These are phyloP conservation scores for Zygosaccharomyces sapae DNA, from an alignment of 1,139 yeast species.

Conservation along the genomic window DNA sequence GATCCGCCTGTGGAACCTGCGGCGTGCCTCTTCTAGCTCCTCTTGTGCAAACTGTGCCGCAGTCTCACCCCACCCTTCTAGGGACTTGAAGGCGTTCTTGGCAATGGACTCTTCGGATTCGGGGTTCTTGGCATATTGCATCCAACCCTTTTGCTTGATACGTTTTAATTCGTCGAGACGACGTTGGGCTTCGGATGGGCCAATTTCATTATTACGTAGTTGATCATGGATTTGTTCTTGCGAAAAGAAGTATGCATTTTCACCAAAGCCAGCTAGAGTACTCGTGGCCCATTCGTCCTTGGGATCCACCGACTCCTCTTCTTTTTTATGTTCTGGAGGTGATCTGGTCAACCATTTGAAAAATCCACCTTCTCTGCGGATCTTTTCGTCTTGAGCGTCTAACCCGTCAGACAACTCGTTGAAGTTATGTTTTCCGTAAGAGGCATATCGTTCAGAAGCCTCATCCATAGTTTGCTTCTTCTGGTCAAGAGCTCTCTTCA, in stretches of 20 bases:
- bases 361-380: conserved; percentile 23
- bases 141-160: conserved; percentile 31
- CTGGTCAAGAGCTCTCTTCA: conserved; percentile 22
- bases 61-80: conserved; percentile 46
- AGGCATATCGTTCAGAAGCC: conserved; percentile 24
- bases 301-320: conserved; percentile 8
- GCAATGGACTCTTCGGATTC: conserved; percentile 33
- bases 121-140: conserved; percentile 20
- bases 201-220: conserved; percentile 21
- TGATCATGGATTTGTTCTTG: conserved; percentile 40
- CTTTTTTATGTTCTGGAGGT: conserved; percentile 6
- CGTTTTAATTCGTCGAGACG: conserved; percentile 25
- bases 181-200: conserved; percentile 27
- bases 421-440: conserved; percentile 25
- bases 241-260: conserved; percentile 41
- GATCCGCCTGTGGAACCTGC: conserved; percentile 12
- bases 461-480: conserved; percentile 24
- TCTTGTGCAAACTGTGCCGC: conserved; percentile 43
- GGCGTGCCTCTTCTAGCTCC: conserved; percentile 36
- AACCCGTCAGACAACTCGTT: conserved; percentile 29
- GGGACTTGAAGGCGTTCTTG: conserved; percentile 34
- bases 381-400: conserved; percentile 23
- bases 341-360: conserved; percentile 21
- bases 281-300: conserved; percentile 18
- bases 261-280: conserved; percentile 43